These are phyloP conservation scores for peach (Prunus persica) DNA, from an alignment of 306 rosid genomes.

Conservation along the genomic window Prunus_persica_NCBIv2 NC_034009.1:36218501-36219000, in stretches of 20 bases:
- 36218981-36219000: background rate
- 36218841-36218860: background rate
- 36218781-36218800: fast-evolving
- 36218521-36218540: constrained; percentile 20
- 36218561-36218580: background rate
- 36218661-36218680: background rate
- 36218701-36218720: no score
- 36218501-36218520: constrained; percentile 34
- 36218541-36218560: background rate
- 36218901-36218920: constrained; percentile 26
- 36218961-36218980: background rate
- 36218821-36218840: background rate
- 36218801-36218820: fast-evolving
- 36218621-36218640: background rate
- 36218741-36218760: fast-evolving
- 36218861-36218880: constrained; percentile 6
- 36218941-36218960: background rate
- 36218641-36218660: background rate
- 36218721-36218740: no score
- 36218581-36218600: background rate
- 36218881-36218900: constrained; percentile 12
- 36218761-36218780: fast-evolving
- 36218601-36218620: background rate
- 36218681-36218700: background rate
- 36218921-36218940: background rate